These are phyloP conservation scores for Trichoderma brevicompactum DNA, from an alignment of 2,329 filamentous ascomycete species.

Conservation along the genomic window DNA sequence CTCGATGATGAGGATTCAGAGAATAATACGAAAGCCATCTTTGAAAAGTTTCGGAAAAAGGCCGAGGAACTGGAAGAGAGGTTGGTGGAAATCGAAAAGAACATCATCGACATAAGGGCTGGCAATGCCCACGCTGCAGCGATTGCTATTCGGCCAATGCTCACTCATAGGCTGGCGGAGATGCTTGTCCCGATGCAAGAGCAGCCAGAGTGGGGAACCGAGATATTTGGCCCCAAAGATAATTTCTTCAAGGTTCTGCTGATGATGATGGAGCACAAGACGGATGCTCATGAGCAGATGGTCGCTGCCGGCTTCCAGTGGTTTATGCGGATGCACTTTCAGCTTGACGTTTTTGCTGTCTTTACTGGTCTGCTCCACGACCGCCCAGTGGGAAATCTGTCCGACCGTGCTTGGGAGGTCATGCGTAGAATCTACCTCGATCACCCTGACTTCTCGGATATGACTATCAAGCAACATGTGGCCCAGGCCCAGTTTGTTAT, in stretches of 20 bases:
- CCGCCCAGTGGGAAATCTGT: slow-evolving; percentile 53
- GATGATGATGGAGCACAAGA: slow-evolving; percentile 53
- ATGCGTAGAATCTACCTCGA: slow-evolving; percentile 53
- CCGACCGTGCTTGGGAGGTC: slow-evolving; percentile 58
- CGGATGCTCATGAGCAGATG: slow-evolving; percentile 50
- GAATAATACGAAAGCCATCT: slow-evolving; percentile 25
- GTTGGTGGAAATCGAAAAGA: slow-evolving; percentile 52
- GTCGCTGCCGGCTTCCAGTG: slow-evolving; percentile 56
- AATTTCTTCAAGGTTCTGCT: slow-evolving; percentile 61
- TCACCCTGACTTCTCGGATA: slow-evolving; percentile 57
- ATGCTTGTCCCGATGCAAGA: slow-evolving; percentile 53
- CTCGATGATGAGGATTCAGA: slow-evolving; percentile 37
- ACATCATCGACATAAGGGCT: slow-evolving; percentile 56
- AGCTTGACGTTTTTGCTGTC: slow-evolving; percentile 60
- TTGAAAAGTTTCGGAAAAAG: slow-evolving; percentile 50
- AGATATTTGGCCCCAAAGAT: slow-evolving; percentile 55
- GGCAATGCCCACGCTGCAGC: slow-evolving; percentile 59
- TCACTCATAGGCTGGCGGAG: slow-evolving; percentile 55
- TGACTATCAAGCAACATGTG: slow-evolving; percentile 50
- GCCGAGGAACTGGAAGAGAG: slow-evolving; percentile 50
- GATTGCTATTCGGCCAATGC: slow-evolving; percentile 50
- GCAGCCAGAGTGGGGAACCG: slow-evolving; percentile 54
- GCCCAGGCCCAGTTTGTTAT: slow-evolving; percentile 54
- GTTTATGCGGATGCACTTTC: slow-evolving; percentile 60
- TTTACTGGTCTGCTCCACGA: slow-evolving; percentile 58